Conservation (phyloP, 148 eudicot genomes). For the Nyssa sinensis region DNA sequence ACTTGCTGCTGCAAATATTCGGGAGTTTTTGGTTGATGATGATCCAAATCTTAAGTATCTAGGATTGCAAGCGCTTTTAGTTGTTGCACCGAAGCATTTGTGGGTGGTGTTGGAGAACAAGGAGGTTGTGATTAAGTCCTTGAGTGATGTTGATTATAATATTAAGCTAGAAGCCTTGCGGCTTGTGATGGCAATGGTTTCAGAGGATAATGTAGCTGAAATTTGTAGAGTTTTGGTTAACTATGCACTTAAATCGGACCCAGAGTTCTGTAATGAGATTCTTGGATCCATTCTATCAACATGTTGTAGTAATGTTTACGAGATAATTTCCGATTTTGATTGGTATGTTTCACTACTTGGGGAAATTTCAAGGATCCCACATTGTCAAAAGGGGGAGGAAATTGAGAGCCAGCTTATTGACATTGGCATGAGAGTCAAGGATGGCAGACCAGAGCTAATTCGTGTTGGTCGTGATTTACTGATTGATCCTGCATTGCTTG, state of each 20-base stretch:
- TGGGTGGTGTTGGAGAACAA: constrained; percentile 77
- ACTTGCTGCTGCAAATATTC: constrained; percentile 58
- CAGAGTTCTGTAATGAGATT: constrained; percentile 80
- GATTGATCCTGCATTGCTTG: constrained; percentile 92
- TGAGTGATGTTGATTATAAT: constrained; percentile 70
- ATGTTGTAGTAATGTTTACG: constrained; percentile 71
- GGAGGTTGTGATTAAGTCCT: constrained; percentile 65
- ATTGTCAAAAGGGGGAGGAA: constrained; percentile 84
- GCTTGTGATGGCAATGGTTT: constrained; percentile 86
- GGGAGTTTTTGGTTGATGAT: constrained; percentile 66
- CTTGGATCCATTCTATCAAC: constrained; percentile 56
- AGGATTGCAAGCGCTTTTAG: constrained; percentile 66
- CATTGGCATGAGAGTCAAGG: constrained; percentile 94
- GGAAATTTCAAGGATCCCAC: constrained; percentile 76
- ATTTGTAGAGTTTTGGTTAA: constrained; percentile 62
- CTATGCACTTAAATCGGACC: constrained; percentile 78
- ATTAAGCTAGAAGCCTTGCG: constrained; percentile 64
- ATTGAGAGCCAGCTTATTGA: constrained; percentile 82
- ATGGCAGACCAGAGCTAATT: constrained; percentile 78
- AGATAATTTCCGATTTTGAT: constrained; percentile 72
- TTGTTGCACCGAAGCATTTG: constrained; percentile 44
- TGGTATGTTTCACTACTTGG: constrained; percentile 84
- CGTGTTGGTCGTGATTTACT: constrained; percentile 70
- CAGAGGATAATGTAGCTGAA: constrained; percentile 71
- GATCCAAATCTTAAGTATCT: constrained; percentile 79